Percentiles rank a stretch among this genome's conserved stretches.
Conservation (phyloP, 805 yeast species). For the Nakazawaea wickerhamii region DNA sequence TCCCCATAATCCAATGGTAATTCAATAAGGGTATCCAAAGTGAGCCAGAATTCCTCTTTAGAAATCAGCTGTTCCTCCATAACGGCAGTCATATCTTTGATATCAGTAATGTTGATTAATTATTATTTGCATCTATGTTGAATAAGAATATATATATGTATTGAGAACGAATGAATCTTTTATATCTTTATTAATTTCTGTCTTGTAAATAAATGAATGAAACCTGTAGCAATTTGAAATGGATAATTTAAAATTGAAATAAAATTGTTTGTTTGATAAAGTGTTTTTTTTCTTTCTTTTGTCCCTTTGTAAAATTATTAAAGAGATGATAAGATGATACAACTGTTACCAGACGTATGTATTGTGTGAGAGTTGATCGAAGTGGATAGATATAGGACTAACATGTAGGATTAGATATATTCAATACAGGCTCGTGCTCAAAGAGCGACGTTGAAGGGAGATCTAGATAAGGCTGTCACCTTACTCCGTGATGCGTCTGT, state of each 20-base stretch:
- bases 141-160: no score
- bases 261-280: background rate
- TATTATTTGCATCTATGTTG: background rate
- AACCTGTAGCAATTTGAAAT: no score
- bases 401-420: slow-evolving; percentile 33
- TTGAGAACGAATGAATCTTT: no score
- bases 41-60: slow-evolving; percentile 26
- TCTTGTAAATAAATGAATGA: no score
- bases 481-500: slow-evolving; percentile 33
- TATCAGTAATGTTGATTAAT: no score
- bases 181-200: no score
- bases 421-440: slow-evolving; percentile 51
- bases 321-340: no score
- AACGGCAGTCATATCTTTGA: background rate
- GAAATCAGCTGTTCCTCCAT: slow-evolving; percentile 18
- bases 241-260: background rate
- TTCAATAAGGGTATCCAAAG: slow-evolving; percentile 25
- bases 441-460: slow-evolving; percentile 35
- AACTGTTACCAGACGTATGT: slow-evolving; percentile 25
- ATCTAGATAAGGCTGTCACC: slow-evolving; percentile 34
- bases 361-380: no score
- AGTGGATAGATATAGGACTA: no score
- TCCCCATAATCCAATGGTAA: slow-evolving; percentile 16
- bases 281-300: background rate
- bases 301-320: no score